Percentiles rank a stretch among this genome's conserved stretches.
Conservation (phyloP, 1,284 basidiomycete genomes). For the Farysia itapuensis region DNA sequence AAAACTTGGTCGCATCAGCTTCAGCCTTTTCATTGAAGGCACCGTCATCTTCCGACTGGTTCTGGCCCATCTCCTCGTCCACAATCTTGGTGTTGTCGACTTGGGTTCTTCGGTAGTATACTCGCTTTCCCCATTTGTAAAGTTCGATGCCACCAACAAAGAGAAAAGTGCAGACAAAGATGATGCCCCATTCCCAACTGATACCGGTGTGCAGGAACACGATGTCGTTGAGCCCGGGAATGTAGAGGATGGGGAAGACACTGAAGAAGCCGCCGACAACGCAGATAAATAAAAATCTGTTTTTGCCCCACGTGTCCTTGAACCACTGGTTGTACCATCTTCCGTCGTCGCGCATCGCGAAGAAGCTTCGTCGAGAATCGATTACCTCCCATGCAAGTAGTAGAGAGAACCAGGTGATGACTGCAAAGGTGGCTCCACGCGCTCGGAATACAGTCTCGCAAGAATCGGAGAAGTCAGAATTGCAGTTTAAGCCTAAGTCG, state of each 20-base stretch:
- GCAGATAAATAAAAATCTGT: conserved; percentile 54
- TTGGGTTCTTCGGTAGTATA: conserved; percentile 20
- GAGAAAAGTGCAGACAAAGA: conserved; percentile 50
- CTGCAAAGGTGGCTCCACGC: conserved; percentile 57
- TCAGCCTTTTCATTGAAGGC: background rate
- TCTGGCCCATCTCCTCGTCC: conserved; percentile 28
- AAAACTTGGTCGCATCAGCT: background rate
- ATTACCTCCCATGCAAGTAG: conserved; percentile 60
- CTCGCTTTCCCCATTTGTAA: conserved; percentile 55
- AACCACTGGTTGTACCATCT: conserved; percentile 49
- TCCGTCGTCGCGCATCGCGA: conserved; percentile 46
- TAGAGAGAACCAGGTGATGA: conserved; percentile 58
- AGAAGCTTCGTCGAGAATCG: conserved; percentile 57
- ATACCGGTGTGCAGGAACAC: conserved; percentile 57
- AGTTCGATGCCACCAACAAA: conserved; percentile 51
- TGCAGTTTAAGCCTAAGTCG: conserved; percentile 55
- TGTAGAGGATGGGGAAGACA: conserved; percentile 66
- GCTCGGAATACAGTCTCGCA: conserved; percentile 59
- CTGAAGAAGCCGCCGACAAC: conserved; percentile 62
- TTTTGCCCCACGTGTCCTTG: conserved; percentile 49
- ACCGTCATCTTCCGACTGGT: no score
- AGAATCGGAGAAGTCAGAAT: conserved; percentile 41
- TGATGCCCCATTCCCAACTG: conserved; percentile 59
- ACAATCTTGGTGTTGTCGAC: conserved; percentile 11
- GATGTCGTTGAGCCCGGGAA: conserved; percentile 60